Percentiles rank a stretch among this genome's conserved stretches.
These are phyloP conservation scores for Beauveria scarabaeidicola DNA, from an alignment of 2,329 filamentous ascomycete genomes.

Conservation along the genomic window DNA sequence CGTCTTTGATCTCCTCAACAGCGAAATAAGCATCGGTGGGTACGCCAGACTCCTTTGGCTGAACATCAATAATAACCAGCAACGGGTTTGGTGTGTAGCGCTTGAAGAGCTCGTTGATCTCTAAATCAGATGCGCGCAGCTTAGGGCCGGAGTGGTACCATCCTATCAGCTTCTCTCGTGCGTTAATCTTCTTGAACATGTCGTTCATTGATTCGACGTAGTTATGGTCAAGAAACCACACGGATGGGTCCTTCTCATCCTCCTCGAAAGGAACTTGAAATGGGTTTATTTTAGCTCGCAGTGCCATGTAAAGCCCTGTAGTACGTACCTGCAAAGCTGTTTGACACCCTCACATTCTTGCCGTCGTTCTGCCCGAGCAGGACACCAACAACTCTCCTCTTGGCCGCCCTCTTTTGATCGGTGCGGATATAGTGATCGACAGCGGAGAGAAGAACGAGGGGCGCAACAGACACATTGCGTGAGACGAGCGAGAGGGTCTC, in stretches of 20 bases:
- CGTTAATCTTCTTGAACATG: conserved; percentile 99
- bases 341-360: conserved; percentile 92
- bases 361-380: conserved; percentile 93
- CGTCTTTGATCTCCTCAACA: conserved; percentile 98
- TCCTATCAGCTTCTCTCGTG: conserved; percentile 94
- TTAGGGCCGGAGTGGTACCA: conserved; percentile 99
- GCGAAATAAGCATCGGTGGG: conserved; percentile 99
- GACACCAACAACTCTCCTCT: conserved; percentile 85
- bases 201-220: conserved; percentile 99
- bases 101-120: conserved; percentile 99
- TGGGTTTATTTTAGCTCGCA: conserved; percentile 12
- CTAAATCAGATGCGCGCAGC: conserved; percentile 88
- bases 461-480: conserved; percentile 92
- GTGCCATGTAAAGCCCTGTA: conserved; percentile 9
- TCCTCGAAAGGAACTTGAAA: conserved; percentile 88
- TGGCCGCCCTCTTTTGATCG: conserved; percentile 68
- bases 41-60: conserved; percentile 94
- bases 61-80: conserved; percentile 95
- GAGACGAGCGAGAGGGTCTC: conserved; percentile 93
- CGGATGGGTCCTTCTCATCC: conserved; percentile 95
- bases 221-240: conserved; percentile 99
- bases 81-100: conserved; percentile 95
- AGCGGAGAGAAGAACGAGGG: conserved; percentile 91
- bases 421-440: conserved; percentile 98
- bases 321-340: conserved; percentile 85